Conservation (phyloP, 1,284 basidiomycete genomes). For the Melampsora abietis-canadensis region DNA sequence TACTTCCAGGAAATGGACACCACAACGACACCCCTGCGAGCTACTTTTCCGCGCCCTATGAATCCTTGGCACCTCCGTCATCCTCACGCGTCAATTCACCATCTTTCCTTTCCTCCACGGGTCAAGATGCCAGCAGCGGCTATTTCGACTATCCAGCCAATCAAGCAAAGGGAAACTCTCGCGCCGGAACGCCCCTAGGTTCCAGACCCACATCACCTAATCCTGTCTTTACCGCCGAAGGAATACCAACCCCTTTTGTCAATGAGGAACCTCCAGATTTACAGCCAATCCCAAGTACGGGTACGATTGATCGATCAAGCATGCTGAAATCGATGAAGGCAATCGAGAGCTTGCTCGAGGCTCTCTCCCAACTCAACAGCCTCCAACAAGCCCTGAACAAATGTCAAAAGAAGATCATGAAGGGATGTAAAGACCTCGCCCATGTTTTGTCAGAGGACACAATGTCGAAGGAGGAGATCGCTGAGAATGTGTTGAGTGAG, state of each 20-base stretch:
- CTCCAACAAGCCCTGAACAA: neutral
- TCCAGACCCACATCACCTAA: neutral
- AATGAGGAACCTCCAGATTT: neutral
- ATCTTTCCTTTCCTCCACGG: neutral
- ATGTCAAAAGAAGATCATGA: slow-evolving; percentile 5
- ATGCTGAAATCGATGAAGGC: slow-evolving; percentile 8
- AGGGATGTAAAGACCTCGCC: slow-evolving; percentile 8
- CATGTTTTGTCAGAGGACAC: neutral
- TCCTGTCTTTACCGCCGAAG: neutral
- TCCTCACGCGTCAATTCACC: slow-evolving; percentile 6
- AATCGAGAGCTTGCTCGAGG: neutral
- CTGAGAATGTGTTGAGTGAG: slow-evolving; percentile 6
- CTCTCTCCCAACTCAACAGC: neutral
- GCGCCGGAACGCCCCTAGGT: neutral
- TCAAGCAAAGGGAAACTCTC: neutral
- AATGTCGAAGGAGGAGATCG: slow-evolving; percentile 1
- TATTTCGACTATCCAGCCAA: neutral
- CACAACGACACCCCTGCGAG: slow-evolving; percentile 1
- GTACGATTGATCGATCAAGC: slow-evolving; percentile 2
- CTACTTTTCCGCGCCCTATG: neutral
- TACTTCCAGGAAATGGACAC: slow-evolving; percentile 8
- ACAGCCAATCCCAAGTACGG: neutral
- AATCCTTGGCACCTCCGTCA: neutral
- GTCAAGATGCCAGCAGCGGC: neutral
- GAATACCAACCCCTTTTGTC: neutral